Conservation (phyloP, 768 basidiomycete genomes). For the Rhizopogon sp. region DNA sequence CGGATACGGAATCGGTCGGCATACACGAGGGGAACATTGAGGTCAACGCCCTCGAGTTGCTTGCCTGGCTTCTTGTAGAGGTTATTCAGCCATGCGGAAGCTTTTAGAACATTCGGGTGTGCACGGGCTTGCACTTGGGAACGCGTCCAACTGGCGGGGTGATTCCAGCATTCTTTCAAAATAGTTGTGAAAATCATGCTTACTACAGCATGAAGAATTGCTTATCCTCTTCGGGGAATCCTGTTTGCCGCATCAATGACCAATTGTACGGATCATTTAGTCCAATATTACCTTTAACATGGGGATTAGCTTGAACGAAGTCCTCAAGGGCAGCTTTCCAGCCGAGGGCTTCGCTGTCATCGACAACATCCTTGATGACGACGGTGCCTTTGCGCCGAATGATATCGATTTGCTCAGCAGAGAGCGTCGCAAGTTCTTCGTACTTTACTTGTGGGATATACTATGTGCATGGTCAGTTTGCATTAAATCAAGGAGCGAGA, state of each 20-base stretch:
- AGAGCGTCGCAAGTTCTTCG: slow-evolving; percentile 43
- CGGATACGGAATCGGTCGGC: slow-evolving; percentile 76
- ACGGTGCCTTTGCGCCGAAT: slow-evolving; percentile 58
- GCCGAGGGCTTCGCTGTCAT: slow-evolving; percentile 44
- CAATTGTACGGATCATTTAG: not conserved
- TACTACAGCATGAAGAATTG: slow-evolving; percentile 77
- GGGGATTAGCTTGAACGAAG: slow-evolving; percentile 54
- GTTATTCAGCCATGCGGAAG: slow-evolving; percentile 57
- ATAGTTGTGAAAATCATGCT: slow-evolving; percentile 13
- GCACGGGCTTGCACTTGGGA: slow-evolving; percentile 64
- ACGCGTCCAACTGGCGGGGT: slow-evolving; percentile 35
- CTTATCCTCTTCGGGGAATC: slow-evolving; percentile 50
- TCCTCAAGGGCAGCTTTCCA: slow-evolving; percentile 58
- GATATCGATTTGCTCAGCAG: slow-evolving; percentile 37
- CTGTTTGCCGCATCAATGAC: slow-evolving; percentile 22
- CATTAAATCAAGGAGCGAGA: not conserved
- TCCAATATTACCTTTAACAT: slow-evolving; percentile 40
- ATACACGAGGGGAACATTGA: slow-evolving; percentile 60
- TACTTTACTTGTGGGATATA: slow-evolving; percentile 62
- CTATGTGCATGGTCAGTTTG: slow-evolving; percentile 25
- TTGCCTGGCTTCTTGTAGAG: slow-evolving; percentile 46
- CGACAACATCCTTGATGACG: slow-evolving; percentile 58
- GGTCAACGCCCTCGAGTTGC: slow-evolving; percentile 48
- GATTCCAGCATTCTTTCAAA: not conserved
- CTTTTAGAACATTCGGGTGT: slow-evolving; percentile 59